These are phyloP conservation scores for Xylariales sp. DNA, from an alignment of 2,329 filamentous ascomycete species.

Conservation along the genomic window DNA sequence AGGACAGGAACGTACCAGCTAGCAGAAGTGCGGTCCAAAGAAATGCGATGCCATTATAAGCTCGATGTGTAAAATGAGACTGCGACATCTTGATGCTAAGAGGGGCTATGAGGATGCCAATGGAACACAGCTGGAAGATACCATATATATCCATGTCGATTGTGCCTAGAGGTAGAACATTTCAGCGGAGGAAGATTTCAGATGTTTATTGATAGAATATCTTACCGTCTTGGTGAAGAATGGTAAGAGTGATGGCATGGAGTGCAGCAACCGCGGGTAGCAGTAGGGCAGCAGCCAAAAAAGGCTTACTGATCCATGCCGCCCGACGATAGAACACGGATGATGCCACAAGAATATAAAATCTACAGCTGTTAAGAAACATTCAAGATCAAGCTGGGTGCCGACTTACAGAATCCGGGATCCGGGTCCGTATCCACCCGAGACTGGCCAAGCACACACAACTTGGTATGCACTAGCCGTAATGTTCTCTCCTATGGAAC, in stretches of 20 bases:
- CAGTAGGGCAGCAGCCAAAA: conserved; percentile 57
- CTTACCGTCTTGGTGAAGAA: conserved; percentile 53
- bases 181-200: not conserved
- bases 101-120: conserved; percentile 61
- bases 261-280: conserved; percentile 61
- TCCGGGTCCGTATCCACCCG: conserved; percentile 52
- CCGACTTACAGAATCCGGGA: conserved; percentile 43
- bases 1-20: conserved; percentile 37
- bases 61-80: conserved; percentile 61
- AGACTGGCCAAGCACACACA: conserved; percentile 53
- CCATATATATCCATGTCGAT: conserved; percentile 67
- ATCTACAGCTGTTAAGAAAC: conserved; percentile 26
- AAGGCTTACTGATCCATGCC: conserved; percentile 60
- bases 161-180: conserved; percentile 38
- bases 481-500: too few species aligned
- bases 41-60: conserved; percentile 63
- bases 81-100: conserved; percentile 55
- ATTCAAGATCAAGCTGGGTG: not conserved
- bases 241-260: conserved; percentile 58
- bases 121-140: conserved; percentile 62
- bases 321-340: conserved; percentile 59
- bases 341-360: conserved; percentile 59
- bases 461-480: conserved; percentile 30
- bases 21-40: conserved; percentile 60
- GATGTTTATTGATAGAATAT: not conserved